Percentiles rank a stretch among this genome's conserved stretches.
Evolutionary conservation across 2,329 filamentous ascomycete genomes (phyloP).

Genomic region (Orbilia ellipsospora): DNA sequence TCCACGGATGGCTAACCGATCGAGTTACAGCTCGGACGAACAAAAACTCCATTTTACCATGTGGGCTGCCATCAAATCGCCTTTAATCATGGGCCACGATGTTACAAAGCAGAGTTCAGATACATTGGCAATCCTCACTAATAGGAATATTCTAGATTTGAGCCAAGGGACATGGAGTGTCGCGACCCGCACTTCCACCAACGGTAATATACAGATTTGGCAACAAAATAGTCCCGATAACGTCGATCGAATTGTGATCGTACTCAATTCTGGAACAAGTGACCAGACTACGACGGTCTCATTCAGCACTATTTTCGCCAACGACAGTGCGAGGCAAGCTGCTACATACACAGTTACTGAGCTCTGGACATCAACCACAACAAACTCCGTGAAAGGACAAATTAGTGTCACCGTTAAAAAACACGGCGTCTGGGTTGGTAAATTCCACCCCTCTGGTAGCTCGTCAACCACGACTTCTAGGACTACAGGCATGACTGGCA

Average conservation of each 20-base stretch:
- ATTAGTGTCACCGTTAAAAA: slow-evolving; percentile 24
- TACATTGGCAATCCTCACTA: slow-evolving; percentile 63
- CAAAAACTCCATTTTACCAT: slow-evolving; percentile 65
- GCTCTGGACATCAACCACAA: slow-evolving; percentile 63
- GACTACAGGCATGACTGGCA: neutral
- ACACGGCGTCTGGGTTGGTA: slow-evolving; percentile 34
- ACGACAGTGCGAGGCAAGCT: slow-evolving; percentile 24
- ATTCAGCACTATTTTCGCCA: slow-evolving; percentile 27
- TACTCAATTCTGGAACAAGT: slow-evolving; percentile 25
- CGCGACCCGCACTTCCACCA: slow-evolving; percentile 56
- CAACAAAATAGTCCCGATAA: slow-evolving; percentile 59
- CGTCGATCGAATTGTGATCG: slow-evolving; percentile 61
- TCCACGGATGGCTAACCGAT: slow-evolving; percentile 3
- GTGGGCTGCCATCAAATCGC: slow-evolving; percentile 66
- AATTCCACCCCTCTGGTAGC: slow-evolving; percentile 24
- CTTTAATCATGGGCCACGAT: slow-evolving; percentile 64
- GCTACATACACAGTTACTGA: slow-evolving; percentile 61
- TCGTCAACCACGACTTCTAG: neutral
- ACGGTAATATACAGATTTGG: slow-evolving; percentile 32
- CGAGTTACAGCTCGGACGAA: slow-evolving; percentile 59
- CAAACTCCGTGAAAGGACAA: slow-evolving; percentile 27
- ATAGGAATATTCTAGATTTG: slow-evolving; percentile 64
- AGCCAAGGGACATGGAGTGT: slow-evolving; percentile 62
- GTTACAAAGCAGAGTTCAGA: slow-evolving; percentile 61
- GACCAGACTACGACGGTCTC: slow-evolving; percentile 24